Conservation (phyloP, 1,284 basidiomycete genomes). For the Thecaphora frezii region DNA sequence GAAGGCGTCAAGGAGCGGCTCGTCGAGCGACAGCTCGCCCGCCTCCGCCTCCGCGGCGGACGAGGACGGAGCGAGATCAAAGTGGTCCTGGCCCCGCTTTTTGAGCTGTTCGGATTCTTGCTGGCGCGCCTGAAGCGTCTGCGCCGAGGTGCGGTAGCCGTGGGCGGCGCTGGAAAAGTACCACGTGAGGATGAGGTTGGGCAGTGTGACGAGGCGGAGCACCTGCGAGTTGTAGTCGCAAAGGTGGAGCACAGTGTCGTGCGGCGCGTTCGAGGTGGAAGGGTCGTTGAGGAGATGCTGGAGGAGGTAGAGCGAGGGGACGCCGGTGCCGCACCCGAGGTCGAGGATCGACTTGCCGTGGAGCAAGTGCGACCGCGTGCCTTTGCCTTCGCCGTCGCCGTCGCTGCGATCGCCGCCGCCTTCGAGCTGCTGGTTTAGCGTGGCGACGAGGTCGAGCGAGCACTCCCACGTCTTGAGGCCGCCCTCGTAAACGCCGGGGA, state of each 20-base stretch:
- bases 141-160: constrained; percentile 9
- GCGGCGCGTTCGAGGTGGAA: neutral
- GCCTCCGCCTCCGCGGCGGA: constrained; percentile 3
- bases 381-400: too few species aligned
- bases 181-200: constrained; percentile 80
- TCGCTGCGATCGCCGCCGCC: neutral
- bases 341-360: constrained; percentile 26
- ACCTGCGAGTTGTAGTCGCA: constrained; percentile 90
- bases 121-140: neutral
- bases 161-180: constrained; percentile 33
- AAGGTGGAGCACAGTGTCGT: constrained; percentile 66
- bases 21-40: constrained; percentile 23
- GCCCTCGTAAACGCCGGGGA: constrained; percentile 91
- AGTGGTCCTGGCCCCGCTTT: constrained; percentile 28
- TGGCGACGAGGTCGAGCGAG: constrained; percentile 73
- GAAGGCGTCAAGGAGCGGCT: constrained; percentile 71
- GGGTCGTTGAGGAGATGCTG: constrained; percentile 65
- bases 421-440: constrained; percentile 19
- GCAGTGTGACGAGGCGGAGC: constrained; percentile 70
- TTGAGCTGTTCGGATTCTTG: constrained; percentile 15
- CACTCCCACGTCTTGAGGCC: constrained; percentile 98
- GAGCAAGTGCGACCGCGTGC: constrained; percentile 3
- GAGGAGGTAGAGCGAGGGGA: constrained; percentile 78
- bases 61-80: constrained; percentile 7
- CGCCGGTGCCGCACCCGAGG: constrained; percentile 89